phyloP scores from a whole-genome alignment of 495 filamentous ascomycete genomes.

The Hypoxylon perforatum region DNA sequence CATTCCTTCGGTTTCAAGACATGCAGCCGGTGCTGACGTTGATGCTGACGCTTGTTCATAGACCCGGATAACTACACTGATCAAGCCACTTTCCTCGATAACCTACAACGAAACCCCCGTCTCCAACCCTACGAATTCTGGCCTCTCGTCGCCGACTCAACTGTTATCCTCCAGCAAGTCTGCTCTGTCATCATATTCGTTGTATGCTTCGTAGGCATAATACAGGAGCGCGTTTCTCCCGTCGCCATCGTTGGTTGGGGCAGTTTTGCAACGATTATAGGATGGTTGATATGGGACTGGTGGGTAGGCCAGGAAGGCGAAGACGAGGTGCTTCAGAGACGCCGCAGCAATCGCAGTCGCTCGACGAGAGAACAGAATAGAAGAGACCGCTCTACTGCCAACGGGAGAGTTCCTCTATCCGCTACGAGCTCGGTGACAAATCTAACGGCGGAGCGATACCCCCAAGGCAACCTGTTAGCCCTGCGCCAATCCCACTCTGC shows the following conservation, averaged over 20 bases:
- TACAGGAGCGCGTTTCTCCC: slow-evolving; percentile 83
- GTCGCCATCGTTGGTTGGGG: slow-evolving; percentile 87
- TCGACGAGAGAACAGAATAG: slow-evolving; percentile 41
- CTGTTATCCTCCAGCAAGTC: slow-evolving; percentile 96
- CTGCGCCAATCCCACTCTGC: slow-evolving; percentile 40
- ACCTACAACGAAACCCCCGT: slow-evolving; percentile 93
- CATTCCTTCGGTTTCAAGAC: not conserved
- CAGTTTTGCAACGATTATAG: slow-evolving; percentile 82
- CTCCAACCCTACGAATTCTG: slow-evolving; percentile 98
- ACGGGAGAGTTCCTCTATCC: slow-evolving; percentile 39
- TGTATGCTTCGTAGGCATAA: slow-evolving; percentile 92
- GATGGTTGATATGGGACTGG: slow-evolving; percentile 90
- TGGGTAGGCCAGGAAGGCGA: slow-evolving; percentile 76
- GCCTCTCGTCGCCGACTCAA: slow-evolving; percentile 93
- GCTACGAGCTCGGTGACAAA: slow-evolving; percentile 56
- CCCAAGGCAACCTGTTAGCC: slow-evolving; percentile 31
- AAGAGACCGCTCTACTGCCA: slow-evolving; percentile 34
- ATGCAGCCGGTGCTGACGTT: not conserved
- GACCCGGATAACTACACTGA: slow-evolving; percentile 99
- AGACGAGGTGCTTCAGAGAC: slow-evolving; percentile 47
- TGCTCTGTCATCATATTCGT: slow-evolving; percentile 94
- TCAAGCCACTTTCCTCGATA: slow-evolving; percentile 92
- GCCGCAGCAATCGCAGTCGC: slow-evolving; percentile 44
- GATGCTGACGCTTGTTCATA: slow-evolving; percentile 47
- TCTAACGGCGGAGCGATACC: slow-evolving; percentile 44